Evolutionary conservation across 768 basidiomycete genomes (phyloP), one percentile per base, ranked within the genome.

Genomic region (Mycena vitilis): DNA sequence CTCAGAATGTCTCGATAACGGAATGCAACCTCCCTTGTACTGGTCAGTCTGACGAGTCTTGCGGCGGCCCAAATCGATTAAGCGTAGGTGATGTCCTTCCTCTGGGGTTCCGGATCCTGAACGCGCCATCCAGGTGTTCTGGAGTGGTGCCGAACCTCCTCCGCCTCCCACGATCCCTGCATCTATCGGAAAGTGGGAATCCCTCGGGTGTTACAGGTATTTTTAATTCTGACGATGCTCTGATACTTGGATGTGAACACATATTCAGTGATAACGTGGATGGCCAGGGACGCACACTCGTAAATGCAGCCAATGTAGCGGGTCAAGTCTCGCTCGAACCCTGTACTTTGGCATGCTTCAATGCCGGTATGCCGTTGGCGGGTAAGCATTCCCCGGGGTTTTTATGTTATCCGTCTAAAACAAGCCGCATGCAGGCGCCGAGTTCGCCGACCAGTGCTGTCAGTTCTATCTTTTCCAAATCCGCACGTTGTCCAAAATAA

Each of bases 171-270:
- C 79, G 22, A 87, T 86, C 34, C 83, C 86, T 0, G 80, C 85
- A 4, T 85, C 75, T 55, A 84, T 90, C 40, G 91, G 90, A 7
- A 80, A 84, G 34, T 94, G 92, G 92, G 75, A 79, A 6, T 89
- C 88, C 0, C 83, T 93, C 38, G 93, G 93, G n/a, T 94, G 93
- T 75, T 93, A 86, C 79, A 89, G 81, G 92, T 91, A 72, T 66
- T 72, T 53, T 74, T 63, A 51, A 75, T 74, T 7, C 63, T 63
- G 16, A 18, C 75, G 78, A 18, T 65, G 74, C 64, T 12, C 79
- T 74, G 13, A 83, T 64, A 85, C 78, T n/a, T n/a, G n/a, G 1
- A 10, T 23, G 12, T 4, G 6, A 6, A 49, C 42, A 11, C 55
- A 79, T 84, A 3, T 75, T 16, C 69, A 86, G 85, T 63, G 85